phyloP scores from a whole-genome alignment of 768 basidiomycete species.

The Candolleomyces aberdarensis region DNA sequence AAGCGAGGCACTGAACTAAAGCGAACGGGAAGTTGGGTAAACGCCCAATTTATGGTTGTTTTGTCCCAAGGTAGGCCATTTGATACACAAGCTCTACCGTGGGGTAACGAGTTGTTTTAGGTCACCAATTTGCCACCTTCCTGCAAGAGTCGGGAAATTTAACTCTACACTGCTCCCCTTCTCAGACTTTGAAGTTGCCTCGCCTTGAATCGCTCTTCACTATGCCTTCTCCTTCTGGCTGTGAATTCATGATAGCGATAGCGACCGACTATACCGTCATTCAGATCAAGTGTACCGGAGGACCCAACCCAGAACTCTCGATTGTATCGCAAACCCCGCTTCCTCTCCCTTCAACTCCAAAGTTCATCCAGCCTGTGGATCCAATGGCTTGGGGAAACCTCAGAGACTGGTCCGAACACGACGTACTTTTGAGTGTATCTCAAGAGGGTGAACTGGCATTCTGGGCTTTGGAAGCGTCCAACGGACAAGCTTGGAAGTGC shows the following conservation, averaged over 20 bases:
- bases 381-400: slow-evolving; percentile 76
- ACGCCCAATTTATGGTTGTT: slow-evolving; percentile 67
- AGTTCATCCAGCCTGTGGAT: slow-evolving; percentile 73
- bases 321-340: slow-evolving; percentile 50
- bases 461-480: slow-evolving; percentile 60
- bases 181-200: slow-evolving; percentile 43
- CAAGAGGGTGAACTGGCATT: slow-evolving; percentile 79
- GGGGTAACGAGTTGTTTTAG: slow-evolving; percentile 21
- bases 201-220: slow-evolving; percentile 61
- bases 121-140: slow-evolving; percentile 60
- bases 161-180: slow-evolving; percentile 52
- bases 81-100: background rate
- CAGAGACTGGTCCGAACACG: slow-evolving; percentile 47
- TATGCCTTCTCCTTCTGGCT: slow-evolving; percentile 48
- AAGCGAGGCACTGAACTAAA: slow-evolving; percentile 46
- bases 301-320: slow-evolving; percentile 33
- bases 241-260: slow-evolving; percentile 64
- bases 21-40: slow-evolving; percentile 49
- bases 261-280: slow-evolving; percentile 59
- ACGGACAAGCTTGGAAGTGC: slow-evolving; percentile 51
- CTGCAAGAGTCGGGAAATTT: slow-evolving; percentile 41
- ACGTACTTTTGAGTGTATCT: slow-evolving; percentile 78
- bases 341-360: slow-evolving; percentile 46
- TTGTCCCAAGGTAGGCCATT: slow-evolving; percentile 54
- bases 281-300: slow-evolving; percentile 45